Evolutionary conservation across 225 moss, liverwort and hornwort species (phyloP), one percentile per base, ranked within the genome.

Genomic region (Antitrichia curtipendula): DNA sequence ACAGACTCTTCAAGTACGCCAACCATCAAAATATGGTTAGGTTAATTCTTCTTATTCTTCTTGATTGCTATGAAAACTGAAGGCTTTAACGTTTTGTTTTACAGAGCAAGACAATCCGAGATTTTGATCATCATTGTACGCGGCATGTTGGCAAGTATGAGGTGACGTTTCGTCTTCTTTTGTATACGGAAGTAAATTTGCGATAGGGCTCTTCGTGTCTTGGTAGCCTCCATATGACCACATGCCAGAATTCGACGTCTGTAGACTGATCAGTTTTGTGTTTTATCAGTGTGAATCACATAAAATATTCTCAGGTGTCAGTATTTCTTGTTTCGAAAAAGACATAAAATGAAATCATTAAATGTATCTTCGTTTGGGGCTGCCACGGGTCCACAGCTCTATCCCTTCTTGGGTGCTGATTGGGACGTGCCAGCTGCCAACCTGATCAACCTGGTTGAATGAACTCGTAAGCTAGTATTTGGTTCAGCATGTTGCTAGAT

Each of bases 71-170:
- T 63, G 50, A 54, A 86, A 22, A 63, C 23, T 84, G 36, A 70
- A 36, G 75, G 72, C 52, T 88, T 49, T 22, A 66, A 61, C n/a
- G 47, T 81, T 61, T 75, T 89, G 79, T 88, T 86, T 25, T 47
- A 70, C 93, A 97, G 97, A 92, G 93, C 89, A 95, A 88, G 82
- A 91, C 91, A 60, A 68, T 97, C 69, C 90, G 97, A 89, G 97
- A 96, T 83, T 97, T 97, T 50, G 97, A 97, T 78, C 78, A 96
- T 64, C 71, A 87, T 86, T 93, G 93, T 81, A 97, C 97, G 65
- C 93, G 97, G 75, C 94, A 93, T 88, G 91, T 95, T 82, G 97
- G 95, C 81, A 93, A 95, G 53, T 95, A 91, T 87, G 96, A 95
- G 95, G 97, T 97, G 77, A 83, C 27, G 29, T 87, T 80, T 87